Conservation (phyloP, 805 yeast genomes). For the Sugiyamaella valdiviana region DNA sequence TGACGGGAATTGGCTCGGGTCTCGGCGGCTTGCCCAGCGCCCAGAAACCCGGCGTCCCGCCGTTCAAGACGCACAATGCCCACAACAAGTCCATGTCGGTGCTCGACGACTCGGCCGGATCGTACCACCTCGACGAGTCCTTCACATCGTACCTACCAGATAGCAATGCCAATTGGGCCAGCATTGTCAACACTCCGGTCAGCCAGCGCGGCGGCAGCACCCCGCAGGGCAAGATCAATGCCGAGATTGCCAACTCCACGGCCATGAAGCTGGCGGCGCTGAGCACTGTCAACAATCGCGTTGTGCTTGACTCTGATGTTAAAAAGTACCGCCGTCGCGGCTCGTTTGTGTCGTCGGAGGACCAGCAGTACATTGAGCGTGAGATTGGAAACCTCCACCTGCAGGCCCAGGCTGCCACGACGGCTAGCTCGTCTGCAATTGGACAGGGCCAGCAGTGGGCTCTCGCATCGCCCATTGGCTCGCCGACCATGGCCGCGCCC, state of each 20-base stretch:
- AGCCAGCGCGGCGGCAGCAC: conserved; percentile 3
- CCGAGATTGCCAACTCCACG: conserved; percentile 30
- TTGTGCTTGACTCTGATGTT: conserved; percentile 35
- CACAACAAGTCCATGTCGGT: conserved; percentile 18
- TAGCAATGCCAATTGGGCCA: conserved; percentile 25
- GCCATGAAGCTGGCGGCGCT: conserved; percentile 62
- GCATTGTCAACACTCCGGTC: conserved; percentile 27
- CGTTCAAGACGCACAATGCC: background rate
- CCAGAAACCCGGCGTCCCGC: background rate
- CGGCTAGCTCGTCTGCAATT: background rate
- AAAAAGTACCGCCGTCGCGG: conserved; percentile 24
- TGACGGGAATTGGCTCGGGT: conserved; percentile 4
- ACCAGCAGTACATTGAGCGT: conserved; percentile 14
- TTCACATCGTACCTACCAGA: conserved; percentile 13
- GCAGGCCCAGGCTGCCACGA: background rate
- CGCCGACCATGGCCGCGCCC: background rate
- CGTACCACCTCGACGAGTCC: conserved; percentile 3
- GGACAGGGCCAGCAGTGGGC: conserved; percentile 1
- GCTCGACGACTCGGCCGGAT: conserved; percentile 11
- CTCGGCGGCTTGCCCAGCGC: conserved; percentile 2
- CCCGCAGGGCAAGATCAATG: conserved; percentile 20
- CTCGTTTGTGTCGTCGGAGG: conserved; percentile 12
- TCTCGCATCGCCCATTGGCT: background rate
- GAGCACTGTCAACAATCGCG: conserved; percentile 48
- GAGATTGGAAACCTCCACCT: conserved; percentile 13